Base-by-base conservation (phyloP, 192 early-diverging fungal species). In the Fimicolochytrium jonesii region DNA sequence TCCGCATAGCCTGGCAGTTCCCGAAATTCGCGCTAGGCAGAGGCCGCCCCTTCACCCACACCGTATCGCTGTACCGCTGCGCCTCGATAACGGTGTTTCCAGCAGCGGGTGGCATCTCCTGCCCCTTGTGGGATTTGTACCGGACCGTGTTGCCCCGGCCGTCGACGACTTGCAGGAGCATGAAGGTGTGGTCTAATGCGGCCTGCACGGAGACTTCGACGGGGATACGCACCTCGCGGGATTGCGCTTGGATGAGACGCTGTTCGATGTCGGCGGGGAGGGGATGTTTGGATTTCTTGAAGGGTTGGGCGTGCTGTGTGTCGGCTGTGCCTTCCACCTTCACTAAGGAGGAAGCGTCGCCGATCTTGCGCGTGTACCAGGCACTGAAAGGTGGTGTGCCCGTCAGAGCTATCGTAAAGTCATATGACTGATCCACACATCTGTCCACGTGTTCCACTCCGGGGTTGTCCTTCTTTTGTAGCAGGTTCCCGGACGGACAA, bases 61-160 rank as follows among this genome's bases (percentile, higher is more conserved):
- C 53, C 15, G 37, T 34, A n/a, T 61, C 51, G 10, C 63, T 41
- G 18, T 17, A 23, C 28, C 48, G 23, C 10, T 47, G 29, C 25
- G 44, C 43, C 33, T 11, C 20, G 17, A 61, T 28, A 11, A 56
- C 49, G 23, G 10, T 25, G 9, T 41, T 6, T 10, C 41, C 53
- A 13, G 50, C 37, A 2, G 15, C 45, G 0, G 66, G 45, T 28
- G 70, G 57, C n/a, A 29, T 7, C 18, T 68, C 59, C 26, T 39
- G 31, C 10, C 23, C 28, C 15, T 4, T 22, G 9, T 22, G 17
- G 11, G 49, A 36, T 3, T 30, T 59, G 35, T 59, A 75, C 1
- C 43, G 49, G 30, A 78, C 61, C 4, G 68, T 74, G 53, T 79
- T 79, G 66, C 76, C 76, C 11, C 37, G 50, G 17, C 71, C 71